Base-by-base conservation (phyloP, 352 stramenopile species). In the Sclerospora graminicola region DNA sequence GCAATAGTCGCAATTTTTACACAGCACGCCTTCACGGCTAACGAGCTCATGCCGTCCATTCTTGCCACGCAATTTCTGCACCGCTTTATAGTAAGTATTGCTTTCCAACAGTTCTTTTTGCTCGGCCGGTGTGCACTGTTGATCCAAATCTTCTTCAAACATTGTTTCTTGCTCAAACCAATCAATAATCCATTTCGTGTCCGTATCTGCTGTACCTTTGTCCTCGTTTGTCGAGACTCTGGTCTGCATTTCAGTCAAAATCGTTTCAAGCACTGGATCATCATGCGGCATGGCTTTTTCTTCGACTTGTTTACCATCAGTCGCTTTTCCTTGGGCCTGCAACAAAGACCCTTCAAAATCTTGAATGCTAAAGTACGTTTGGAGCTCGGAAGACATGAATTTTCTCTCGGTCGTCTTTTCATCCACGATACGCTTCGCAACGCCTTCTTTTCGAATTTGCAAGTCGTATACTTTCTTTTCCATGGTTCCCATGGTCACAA, bases 391-490 rank as follows among this genome's bases (percentile, higher is more conserved):
- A 7, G 51, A 73, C 54, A 87, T 85, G 30, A 89, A 93, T 61
- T 83, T 87, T 20, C 81, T 68, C 27, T 90, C 79, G 2, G 82
- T 74, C 5, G 81, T 82, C 21, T 84, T 88, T 33, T 93, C 80
- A 38, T 95, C 84, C 1, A 94, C 83, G 15, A 95, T 89, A 15
- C 82, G 76, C 54, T 92, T 94, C 1, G 81, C 77, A 2, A 96
- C 78, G 11, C 75, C 82, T 48, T 93, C 81, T 55, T 96, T 96
- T 20, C 74, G 76, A 45, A 92, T 92, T 48, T 96, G 85, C 19
- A 92, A 56, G 49, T 94, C 79, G 42, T 94, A 94, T 13, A 96
- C 84, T 39, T 94, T 95, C 49, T 96, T 93, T 60, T 97, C 89
- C 66, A 97, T 94, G 6, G 89, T 97, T 1, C 83, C 85, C 20